Conservation (phyloP, 805 yeast species). For the Schwanniomyces vanrijiae region DNA sequence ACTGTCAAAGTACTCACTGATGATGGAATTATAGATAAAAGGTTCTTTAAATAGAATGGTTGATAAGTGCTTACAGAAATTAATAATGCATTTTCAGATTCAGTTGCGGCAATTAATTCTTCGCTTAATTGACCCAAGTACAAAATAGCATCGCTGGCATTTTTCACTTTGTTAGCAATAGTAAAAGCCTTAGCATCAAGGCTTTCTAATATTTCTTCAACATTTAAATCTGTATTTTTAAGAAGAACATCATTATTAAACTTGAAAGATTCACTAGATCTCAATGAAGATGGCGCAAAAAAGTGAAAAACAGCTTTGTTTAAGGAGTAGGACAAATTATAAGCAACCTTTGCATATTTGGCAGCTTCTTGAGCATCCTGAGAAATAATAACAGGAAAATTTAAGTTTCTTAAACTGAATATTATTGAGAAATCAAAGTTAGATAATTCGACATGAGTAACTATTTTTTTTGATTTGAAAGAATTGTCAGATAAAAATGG, state of each 20-base stretch:
- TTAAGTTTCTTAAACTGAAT: constrained; percentile 72
- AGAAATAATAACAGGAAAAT: constrained; percentile 67
- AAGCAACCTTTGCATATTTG: constrained; percentile 57
- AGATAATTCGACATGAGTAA: constrained; percentile 61
- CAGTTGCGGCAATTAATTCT: constrained; percentile 41
- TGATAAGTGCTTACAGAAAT: constrained; percentile 65
- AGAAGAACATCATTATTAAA: constrained; percentile 10
- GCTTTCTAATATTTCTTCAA: constrained; percentile 22
- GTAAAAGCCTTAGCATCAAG: constrained; percentile 30
- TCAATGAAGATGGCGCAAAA: constrained; percentile 36
- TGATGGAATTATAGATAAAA: constrained; percentile 53
- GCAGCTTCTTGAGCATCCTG: constrained; percentile 53
- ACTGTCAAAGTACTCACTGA: constrained; percentile 57
- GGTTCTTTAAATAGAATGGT: constrained; percentile 62
- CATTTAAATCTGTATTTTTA: constrained; percentile 14
- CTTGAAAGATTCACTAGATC: constrained; percentile 11
- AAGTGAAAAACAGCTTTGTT: constrained; percentile 71
- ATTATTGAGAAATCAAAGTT: constrained; percentile 66
- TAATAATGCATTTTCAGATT: constrained; percentile 43
- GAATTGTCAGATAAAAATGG: constrained; percentile 51
- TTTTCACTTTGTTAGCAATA: constrained; percentile 27
- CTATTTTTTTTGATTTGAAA: constrained; percentile 44
- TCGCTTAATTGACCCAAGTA: constrained; percentile 60
- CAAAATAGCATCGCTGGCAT: constrained; percentile 53
- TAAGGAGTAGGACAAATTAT: constrained; percentile 50